A percentile compares a stretch with the other conserved stretches of the same genome.
These are phyloP conservation scores for Plasmodium gallinaceum DNA, from an alignment of 169 alveolate species.

Conservation along the genomic window DNA sequence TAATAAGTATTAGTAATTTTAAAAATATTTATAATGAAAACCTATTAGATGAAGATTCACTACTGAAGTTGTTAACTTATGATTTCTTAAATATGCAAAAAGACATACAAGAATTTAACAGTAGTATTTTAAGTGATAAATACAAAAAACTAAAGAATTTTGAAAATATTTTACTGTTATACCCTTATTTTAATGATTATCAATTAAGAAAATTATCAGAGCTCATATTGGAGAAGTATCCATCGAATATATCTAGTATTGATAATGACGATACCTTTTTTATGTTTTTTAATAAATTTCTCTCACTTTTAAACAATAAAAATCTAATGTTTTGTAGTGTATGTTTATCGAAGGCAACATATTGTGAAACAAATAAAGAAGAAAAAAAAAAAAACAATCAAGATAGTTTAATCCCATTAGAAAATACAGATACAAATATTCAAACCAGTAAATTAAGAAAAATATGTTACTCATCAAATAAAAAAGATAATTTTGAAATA, in stretches of 20 bases:
- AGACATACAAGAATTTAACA: slow-evolving; percentile 69
- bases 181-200: slow-evolving; percentile 71
- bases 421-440: neutral
- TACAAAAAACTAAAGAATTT: slow-evolving; percentile 66
- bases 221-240: slow-evolving; percentile 54
- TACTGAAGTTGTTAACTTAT: slow-evolving; percentile 42
- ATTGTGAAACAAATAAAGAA: slow-evolving; percentile 22
- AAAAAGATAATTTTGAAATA: slow-evolving; percentile 32
- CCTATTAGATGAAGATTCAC: slow-evolving; percentile 62
- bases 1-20: slow-evolving; percentile 73
- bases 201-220: slow-evolving; percentile 69
- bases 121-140: slow-evolving; percentile 63
- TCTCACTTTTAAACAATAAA: slow-evolving; percentile 52
- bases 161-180: slow-evolving; percentile 66
- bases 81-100: slow-evolving; percentile 57
- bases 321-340: slow-evolving; percentile 70
- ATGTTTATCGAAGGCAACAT: slow-evolving; percentile 65
- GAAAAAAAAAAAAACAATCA: neutral
- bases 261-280: slow-evolving; percentile 13
- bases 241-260: neutral
- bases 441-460: slow-evolving; percentile 11
- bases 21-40: slow-evolving; percentile 74
- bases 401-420: neutral
- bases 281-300: slow-evolving; percentile 32
- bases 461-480: neutral